phyloP scores from a whole-genome alignment of 73 alveolate species.

The Tetrahymena thermophila region DNA sequence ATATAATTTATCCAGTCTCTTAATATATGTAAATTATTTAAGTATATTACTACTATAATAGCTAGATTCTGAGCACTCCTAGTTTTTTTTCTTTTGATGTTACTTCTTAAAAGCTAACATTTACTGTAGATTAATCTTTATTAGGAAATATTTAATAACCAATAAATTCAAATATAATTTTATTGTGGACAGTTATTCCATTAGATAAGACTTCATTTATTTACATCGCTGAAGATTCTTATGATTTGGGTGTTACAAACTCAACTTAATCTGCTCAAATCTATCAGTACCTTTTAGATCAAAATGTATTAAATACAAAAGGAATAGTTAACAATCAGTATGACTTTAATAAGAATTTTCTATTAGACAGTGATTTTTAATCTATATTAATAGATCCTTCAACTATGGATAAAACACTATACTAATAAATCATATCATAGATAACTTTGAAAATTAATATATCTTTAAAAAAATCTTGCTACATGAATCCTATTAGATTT shows the following conservation, averaged over 20 bases:
- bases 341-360: not conserved
- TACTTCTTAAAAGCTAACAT: no score
- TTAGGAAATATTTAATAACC: not conserved
- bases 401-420: not conserved
- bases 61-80: not conserved
- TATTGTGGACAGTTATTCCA: not conserved
- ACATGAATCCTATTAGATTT: not conserved
- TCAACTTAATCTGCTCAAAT: not conserved
- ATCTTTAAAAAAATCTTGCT: not conserved
- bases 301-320: not conserved
- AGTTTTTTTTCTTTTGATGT: not conserved
- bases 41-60: not conserved
- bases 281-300: not conserved
- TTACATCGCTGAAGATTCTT: not conserved
- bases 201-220: not conserved
- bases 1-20: not conserved
- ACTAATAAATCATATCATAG: not conserved
- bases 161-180: no score
- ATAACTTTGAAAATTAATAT: not conserved
- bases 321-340: not conserved
- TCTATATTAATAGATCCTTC: not conserved
- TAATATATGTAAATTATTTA: not conserved
- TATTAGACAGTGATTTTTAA: not conserved
- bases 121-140: not conserved
- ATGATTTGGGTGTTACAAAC: not conserved